These are phyloP conservation scores for Mycena alexandri DNA, from an alignment of 768 basidiomycete genomes.

Conservation along the genomic window DNA sequence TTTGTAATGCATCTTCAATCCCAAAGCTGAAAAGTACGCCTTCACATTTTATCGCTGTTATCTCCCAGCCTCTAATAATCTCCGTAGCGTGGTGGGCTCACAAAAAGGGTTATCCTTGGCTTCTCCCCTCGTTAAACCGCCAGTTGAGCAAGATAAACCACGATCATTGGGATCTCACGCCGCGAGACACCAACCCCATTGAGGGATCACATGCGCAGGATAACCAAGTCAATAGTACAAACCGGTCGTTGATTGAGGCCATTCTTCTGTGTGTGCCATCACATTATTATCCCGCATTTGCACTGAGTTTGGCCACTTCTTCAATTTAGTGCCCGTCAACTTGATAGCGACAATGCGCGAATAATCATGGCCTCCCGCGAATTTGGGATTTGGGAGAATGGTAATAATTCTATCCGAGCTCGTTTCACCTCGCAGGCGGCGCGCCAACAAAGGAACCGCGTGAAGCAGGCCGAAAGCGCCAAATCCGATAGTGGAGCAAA, in stretches of 20 bases:
- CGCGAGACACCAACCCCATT: constrained; percentile 12
- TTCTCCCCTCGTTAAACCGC: constrained; percentile 16
- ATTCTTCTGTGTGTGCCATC: no score
- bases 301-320: no score
- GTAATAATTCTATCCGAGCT: not conserved
- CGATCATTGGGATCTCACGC: constrained; percentile 10
- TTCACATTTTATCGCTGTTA: no score
- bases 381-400: not conserved
- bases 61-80: not conserved
- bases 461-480: not conserved
- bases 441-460: not conserved
- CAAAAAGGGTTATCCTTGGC: constrained; percentile 20
- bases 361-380: not conserved
- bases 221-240: constrained; percentile 8
- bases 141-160: not conserved
- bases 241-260: not conserved
- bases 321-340: not conserved
- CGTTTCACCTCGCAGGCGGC: not conserved
- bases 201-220: constrained; percentile 17
- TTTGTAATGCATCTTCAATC: not conserved
- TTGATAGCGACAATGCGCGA: not conserved
- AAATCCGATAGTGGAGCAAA: not conserved
- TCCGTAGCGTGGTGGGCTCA: constrained; percentile 13
- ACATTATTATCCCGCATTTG: no score
- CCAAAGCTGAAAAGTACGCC: not conserved